phyloP scores from a whole-genome alignment of 1,284 basidiomycete genomes.

The Inonotus obliquus region DNA sequence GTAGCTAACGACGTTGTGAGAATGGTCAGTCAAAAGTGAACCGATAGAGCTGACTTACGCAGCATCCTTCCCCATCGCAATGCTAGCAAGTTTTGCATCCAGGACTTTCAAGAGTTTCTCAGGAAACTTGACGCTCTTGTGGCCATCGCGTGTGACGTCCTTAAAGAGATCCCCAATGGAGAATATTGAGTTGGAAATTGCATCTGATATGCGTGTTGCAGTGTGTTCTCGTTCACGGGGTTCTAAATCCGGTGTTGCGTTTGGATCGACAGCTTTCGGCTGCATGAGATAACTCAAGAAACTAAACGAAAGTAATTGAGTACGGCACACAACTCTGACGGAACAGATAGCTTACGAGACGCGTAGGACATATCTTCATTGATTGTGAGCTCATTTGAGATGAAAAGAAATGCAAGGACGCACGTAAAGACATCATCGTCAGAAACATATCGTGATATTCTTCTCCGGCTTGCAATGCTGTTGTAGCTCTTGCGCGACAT shows the following conservation, averaged over 20 bases:
- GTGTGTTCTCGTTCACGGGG: conserved; percentile 57
- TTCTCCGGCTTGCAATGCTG: conserved; percentile 60
- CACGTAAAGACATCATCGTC: conserved; percentile 83
- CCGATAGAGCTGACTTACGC: conserved; percentile 50
- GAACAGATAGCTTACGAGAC: conserved; percentile 56
- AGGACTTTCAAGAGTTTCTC: conserved; percentile 88
- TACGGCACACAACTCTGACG: conserved; percentile 14
- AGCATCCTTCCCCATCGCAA: conserved; percentile 87
- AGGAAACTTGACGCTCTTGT: conserved; percentile 85
- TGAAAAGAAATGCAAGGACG: conserved; percentile 27
- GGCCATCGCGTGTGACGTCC: conserved; percentile 60
- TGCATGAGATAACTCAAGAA: conserved; percentile 65
- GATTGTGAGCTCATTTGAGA: conserved; percentile 3
- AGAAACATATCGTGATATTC: conserved; percentile 68
- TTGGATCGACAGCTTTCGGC: conserved; percentile 47
- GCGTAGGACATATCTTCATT: conserved; percentile 63
- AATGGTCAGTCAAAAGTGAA: conserved; percentile 5
- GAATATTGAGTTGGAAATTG: conserved; percentile 67
- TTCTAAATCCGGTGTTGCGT: conserved; percentile 36
- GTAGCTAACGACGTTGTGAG: conserved; percentile 48
- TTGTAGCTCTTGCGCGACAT: conserved; percentile 54
- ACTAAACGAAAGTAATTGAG: conserved; percentile 32
- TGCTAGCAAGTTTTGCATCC: conserved; percentile 81
- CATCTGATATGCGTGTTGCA: conserved; percentile 53
- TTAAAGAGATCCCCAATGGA: conserved; percentile 83